Conservation (phyloP, 805 yeast genomes). For the Kluyveromyces lactis region DNA sequence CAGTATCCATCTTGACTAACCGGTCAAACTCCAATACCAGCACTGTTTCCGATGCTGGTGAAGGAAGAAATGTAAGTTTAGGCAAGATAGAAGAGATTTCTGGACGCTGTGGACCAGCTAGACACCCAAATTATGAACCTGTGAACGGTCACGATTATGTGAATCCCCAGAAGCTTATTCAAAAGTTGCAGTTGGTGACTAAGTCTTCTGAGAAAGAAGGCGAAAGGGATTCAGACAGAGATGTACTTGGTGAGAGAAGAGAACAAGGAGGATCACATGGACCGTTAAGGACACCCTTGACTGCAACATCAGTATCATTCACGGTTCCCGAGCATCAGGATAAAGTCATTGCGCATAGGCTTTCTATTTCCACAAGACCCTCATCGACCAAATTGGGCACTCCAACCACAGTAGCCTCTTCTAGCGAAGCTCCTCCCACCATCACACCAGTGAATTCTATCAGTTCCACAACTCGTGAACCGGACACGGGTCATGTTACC, state of each 20-base stretch:
- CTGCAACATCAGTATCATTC: slow-evolving; percentile 34
- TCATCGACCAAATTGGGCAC: slow-evolving; percentile 30
- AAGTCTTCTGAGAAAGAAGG: not conserved
- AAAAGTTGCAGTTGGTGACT: slow-evolving; percentile 6
- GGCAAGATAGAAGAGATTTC: not conserved
- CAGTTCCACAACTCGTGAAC: too few relatives aligned
- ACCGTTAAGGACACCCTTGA: slow-evolving; percentile 3
- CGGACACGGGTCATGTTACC: too few relatives aligned
- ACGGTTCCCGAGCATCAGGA: slow-evolving; percentile 36
- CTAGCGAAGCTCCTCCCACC: not conserved
- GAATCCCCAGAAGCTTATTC: slow-evolving; percentile 6
- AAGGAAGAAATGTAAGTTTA: not conserved
- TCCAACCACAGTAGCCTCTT: not conserved
- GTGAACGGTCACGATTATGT: slow-evolving; percentile 4
- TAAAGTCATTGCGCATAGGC: slow-evolving; percentile 36
- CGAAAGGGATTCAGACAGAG: not conserved
- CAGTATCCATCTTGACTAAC: slow-evolving; percentile 10
- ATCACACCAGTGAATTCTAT: not conserved
- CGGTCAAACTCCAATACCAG: slow-evolving; percentile 2
- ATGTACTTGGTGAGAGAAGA: not conserved
- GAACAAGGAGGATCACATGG: not conserved
- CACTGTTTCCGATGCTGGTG: not conserved
- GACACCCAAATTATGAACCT: slow-evolving; percentile 8
- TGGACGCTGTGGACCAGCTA: not conserved
- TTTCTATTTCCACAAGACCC: slow-evolving; percentile 50